Conservation (phyloP, 2,329 filamentous ascomycete genomes). For the Colletotrichum kahawae region DNA sequence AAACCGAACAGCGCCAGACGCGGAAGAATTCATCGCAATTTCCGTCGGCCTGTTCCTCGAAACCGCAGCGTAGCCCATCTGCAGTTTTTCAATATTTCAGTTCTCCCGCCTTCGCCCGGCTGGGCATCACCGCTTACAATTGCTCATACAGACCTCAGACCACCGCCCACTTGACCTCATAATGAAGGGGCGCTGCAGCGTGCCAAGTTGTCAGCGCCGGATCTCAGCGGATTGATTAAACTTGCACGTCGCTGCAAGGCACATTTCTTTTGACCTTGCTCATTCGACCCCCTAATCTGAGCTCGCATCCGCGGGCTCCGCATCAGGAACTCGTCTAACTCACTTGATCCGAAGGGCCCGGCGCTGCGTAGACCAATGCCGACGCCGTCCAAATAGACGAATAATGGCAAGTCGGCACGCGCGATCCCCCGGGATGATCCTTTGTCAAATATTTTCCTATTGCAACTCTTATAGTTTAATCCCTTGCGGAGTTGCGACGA, state of each 20-base stretch:
- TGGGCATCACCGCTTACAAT: background rate
- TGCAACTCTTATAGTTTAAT: background rate
- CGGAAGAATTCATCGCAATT: background rate
- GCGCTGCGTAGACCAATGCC: background rate
- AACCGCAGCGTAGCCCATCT: background rate
- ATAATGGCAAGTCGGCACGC: background rate
- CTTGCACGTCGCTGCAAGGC: background rate
- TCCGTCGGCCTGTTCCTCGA: background rate
- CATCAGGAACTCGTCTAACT: background rate
- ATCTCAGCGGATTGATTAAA: background rate
- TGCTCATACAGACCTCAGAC: background rate
- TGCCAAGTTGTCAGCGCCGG: background rate
- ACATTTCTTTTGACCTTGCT: background rate
- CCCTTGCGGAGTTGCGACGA: background rate
- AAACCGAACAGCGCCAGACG: background rate
- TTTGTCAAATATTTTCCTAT: background rate
- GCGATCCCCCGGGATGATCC: background rate
- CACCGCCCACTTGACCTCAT: background rate
- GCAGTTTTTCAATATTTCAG: background rate
- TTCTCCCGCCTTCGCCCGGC: constrained; percentile 19
- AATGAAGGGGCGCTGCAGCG: background rate
- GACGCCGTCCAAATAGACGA: background rate
- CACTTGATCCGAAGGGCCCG: background rate
- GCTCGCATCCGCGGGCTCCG: background rate
- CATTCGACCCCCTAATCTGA: background rate